phyloP scores from a whole-genome alignment of 805 yeast species.

The Candida fluviatilis region DNA sequence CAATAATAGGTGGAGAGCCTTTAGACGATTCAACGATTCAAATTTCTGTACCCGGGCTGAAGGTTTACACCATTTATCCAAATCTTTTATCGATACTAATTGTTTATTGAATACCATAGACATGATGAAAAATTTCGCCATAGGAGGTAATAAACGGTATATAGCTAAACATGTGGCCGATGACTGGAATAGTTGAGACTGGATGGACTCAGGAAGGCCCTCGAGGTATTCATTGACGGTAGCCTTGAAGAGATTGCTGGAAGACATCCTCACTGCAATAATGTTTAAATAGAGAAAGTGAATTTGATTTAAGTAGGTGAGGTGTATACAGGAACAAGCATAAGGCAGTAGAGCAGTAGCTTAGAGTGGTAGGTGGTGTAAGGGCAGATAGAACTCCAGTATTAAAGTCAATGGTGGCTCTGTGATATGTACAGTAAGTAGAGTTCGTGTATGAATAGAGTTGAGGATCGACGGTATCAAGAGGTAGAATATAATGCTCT shows the following conservation, averaged over 20 bases:
- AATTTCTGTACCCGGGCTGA: conserved; percentile 54
- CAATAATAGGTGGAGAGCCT: conserved; percentile 68
- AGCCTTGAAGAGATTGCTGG: conserved; percentile 46
- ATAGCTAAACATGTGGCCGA: conserved; percentile 95
- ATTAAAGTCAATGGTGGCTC: too few relatives aligned
- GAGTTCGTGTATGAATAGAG: too few relatives aligned
- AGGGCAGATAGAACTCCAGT: too few relatives aligned
- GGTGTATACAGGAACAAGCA: too few relatives aligned
- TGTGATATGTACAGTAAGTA: too few relatives aligned
- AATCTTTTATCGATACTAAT: conserved; percentile 60
- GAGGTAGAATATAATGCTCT: too few relatives aligned
- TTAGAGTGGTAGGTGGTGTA: too few relatives aligned
- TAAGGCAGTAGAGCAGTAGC: too few relatives aligned
- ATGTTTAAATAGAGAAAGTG: too few relatives aligned
- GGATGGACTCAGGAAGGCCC: conserved; percentile 83
- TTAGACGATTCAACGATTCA: conserved; percentile 76
- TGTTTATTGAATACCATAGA: conserved; percentile 78
- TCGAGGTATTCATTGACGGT: conserved; percentile 88
- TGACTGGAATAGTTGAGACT: conserved; percentile 67
- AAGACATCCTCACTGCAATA: conserved; percentile 16
- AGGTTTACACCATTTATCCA: conserved; percentile 74
- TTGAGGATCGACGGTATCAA: too few relatives aligned
- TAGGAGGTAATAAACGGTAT: conserved; percentile 80
- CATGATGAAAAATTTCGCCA: conserved; percentile 87
- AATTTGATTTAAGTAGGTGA: too few relatives aligned